phyloP scores from a whole-genome alignment of 768 basidiomycete genomes.

The Pulveroboletus frians region DNA sequence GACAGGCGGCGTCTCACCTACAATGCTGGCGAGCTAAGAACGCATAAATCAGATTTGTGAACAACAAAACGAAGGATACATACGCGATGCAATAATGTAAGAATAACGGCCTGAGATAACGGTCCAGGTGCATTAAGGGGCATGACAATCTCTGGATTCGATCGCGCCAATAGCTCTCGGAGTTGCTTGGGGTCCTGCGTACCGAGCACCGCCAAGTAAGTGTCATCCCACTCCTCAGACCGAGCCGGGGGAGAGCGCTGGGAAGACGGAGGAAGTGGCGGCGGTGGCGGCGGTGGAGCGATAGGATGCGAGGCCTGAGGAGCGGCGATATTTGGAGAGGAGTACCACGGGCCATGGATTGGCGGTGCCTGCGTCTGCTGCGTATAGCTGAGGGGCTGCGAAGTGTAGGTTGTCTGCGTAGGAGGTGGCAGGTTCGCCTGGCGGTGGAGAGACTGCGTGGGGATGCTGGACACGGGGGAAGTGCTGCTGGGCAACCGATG shows the following conservation, averaged over 20 bases:
- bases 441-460: constrained; percentile 35
- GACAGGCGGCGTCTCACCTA: constrained; percentile 69
- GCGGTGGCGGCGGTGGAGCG: constrained; percentile 58
- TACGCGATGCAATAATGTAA: constrained; percentile 80
- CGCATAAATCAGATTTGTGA: background rate
- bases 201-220: constrained; percentile 70
- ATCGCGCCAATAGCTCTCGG: constrained; percentile 65
- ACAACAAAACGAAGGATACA: constrained; percentile 25
- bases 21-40: constrained; percentile 63
- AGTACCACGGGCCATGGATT: constrained; percentile 51
- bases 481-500: constrained; percentile 33
- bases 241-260: constrained; percentile 50
- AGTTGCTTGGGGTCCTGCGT: constrained; percentile 71
- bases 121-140: constrained; percentile 64
- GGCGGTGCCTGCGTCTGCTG: constrained; percentile 30
- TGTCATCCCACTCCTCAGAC: constrained; percentile 79
- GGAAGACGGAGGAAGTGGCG: constrained; percentile 35
- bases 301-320: constrained; percentile 80
- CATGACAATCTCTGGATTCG: constrained; percentile 77
- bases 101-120: constrained; percentile 77
- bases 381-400: constrained; percentile 33
- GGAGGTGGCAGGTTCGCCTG: constrained; percentile 33
- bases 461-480: constrained; percentile 32
- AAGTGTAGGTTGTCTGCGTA: constrained; percentile 30
- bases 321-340: constrained; percentile 57